phyloP scores from a whole-genome alignment of 2,329 filamentous ascomycete genomes.

The Tolypocladium album region DNA sequence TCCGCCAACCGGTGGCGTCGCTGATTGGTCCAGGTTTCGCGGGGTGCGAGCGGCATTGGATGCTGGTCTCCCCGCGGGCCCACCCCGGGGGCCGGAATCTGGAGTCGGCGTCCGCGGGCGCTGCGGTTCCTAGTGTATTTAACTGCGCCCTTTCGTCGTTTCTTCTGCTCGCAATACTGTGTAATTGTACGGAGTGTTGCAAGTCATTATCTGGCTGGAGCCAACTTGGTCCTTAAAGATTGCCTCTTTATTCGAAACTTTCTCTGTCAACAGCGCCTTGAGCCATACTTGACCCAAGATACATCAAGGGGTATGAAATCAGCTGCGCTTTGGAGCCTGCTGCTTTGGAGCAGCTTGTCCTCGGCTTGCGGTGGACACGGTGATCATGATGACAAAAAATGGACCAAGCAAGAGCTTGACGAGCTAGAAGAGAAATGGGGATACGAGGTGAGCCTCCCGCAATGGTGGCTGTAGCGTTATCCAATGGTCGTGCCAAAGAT shows the following conservation, averaged over 20 bases:
- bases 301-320: slow-evolving; percentile 12
- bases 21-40: background rate
- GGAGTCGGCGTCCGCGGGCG: background rate
- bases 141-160: background rate
- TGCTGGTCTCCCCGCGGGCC: background rate
- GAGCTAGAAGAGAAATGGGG: slow-evolving; percentile 49
- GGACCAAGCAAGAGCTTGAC: slow-evolving; percentile 37
- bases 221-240: background rate
- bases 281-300: background rate
- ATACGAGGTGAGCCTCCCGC: slow-evolving; percentile 34
- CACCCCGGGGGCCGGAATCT: background rate
- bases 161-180: background rate
- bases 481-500: background rate
- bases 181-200: background rate
- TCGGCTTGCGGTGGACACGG: slow-evolving; percentile 17
- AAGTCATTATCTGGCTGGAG: no score
- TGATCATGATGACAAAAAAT: slow-evolving; percentile 27
- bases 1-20: background rate
- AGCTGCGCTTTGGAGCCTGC: slow-evolving; percentile 11
- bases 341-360: slow-evolving; percentile 15
- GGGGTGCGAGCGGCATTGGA: background rate
- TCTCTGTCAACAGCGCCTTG: background rate
- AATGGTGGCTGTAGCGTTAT: background rate
- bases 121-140: background rate
- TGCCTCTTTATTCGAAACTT: background rate